A percentile compares a stretch with the other conserved stretches of the same genome.
Conservation (phyloP, 441 rosid genomes). For the Pelargonium citronellum region DNA sequence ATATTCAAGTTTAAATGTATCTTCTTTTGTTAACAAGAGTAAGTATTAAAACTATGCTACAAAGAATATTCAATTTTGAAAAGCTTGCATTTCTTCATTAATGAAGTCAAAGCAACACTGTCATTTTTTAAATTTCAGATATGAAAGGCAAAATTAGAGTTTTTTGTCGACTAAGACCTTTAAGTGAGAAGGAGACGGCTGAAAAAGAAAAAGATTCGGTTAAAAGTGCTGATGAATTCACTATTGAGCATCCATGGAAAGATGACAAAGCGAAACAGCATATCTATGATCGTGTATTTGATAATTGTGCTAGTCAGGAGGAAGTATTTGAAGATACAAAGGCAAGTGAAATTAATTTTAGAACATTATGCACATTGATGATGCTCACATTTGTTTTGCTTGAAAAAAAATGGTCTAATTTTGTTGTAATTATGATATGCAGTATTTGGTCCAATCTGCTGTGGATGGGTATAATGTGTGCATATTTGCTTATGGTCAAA, state of each 20-base stretch:
- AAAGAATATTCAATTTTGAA: neutral
- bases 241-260: slow-evolving; percentile 88
- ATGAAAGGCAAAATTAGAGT: slow-evolving; percentile 98
- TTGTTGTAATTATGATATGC: neutral
- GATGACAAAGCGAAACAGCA: slow-evolving; percentile 68
- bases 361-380: neutral
- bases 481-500: slow-evolving; percentile 97
- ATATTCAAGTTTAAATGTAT: too few species aligned
- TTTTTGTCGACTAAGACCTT: slow-evolving; percentile 78
- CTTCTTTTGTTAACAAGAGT: too few species aligned
- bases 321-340: neutral
- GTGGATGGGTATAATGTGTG: slow-evolving; percentile 96
- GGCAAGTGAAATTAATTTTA: neutral
- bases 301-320: neutral
- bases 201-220: slow-evolving; percentile 49
- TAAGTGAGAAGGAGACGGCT: slow-evolving; percentile 63
- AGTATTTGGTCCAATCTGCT: slow-evolving; percentile 19
- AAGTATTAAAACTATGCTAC: neutral
- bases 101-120: slow-evolving; percentile 8
- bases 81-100: neutral
- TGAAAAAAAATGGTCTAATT: neutral
- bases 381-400: neutral
- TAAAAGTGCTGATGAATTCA: slow-evolving; percentile 64
- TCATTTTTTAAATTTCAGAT: slow-evolving; percentile 39
- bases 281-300: neutral